Base-by-base conservation (phyloP, 306 rosid genomes). In the Begonia masoniana region DNA sequence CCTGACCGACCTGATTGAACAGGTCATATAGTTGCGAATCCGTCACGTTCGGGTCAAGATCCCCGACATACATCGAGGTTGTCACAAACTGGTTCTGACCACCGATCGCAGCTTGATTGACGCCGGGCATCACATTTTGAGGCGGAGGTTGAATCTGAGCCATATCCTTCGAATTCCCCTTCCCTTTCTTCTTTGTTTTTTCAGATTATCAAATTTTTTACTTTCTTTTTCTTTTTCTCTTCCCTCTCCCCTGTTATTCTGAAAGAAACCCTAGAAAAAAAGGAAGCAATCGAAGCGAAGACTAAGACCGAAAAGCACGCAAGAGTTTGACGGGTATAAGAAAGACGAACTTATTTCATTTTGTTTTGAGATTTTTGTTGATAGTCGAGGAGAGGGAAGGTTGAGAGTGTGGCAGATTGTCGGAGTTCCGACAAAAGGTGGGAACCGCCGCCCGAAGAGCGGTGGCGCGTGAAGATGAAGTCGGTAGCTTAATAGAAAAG, bases 341-440 rank as follows among this genome's bases (percentile, higher is more conserved):
- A 26, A 41, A 7, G 35, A 21, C 46, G 48, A 35, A 58, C 43
- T 58, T 52, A 54, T 46, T 52, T 15, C 24, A 10, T 16, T 59
- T 47, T 12, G 23, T 50, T 52, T 58, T 64, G 55, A 47, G 41
- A 19, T 54, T 48, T 50, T 26, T 62, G 53, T 2, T 47, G 62
- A 74, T 64, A 72, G 61, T 35, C 64, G 97, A 89, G 94, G 95
- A 85, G 97, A 89, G 95, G 97, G 94, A 85, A 88, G 93, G 84
- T 42, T 46, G 55, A 12, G 56, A 54, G 23, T 36, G 59, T 66
- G 69, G 65, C 63, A 78, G 58, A 45, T 23, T 69, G 71, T 54
- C 73, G 83, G 76, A 65, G 73, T 70, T 59, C 71, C 82, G 85
- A 76, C 72, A 51, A 50, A 10, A 51, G 74, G 39, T 31, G 39